Evolutionary conservation across 176 grass and related monocot genomes (phyloP), one percentile per base, ranked within the genome.

Genomic region (Alopecurus myosuroides): DNA sequence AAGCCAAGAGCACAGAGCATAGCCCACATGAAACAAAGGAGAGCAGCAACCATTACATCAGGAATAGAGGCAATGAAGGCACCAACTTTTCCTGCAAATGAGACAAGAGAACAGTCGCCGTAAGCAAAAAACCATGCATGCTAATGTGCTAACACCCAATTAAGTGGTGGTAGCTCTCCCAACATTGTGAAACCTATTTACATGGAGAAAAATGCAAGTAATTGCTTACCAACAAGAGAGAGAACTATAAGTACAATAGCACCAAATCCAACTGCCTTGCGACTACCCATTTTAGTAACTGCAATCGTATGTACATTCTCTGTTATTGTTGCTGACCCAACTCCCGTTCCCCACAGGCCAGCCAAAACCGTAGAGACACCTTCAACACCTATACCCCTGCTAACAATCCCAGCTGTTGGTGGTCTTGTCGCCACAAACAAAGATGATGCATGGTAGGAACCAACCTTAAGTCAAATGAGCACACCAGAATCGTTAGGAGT

Each of bases 221-320:
- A n/a, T 61, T 62, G 78, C 85, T 91, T 95, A 99, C 93, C 97
- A 55, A 99, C 78, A 72, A 96, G 61, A 81, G 97, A 92, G 41
- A 99, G 25, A 33, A 99, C 51, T 80, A 99, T 49, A 39, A 99
- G 91, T 86, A 96, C 82, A 79, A 92, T 71, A 80, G 93, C 97
- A 77, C 97, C 94, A 46, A 99, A 93, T 82, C 94, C 91, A 79
- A 99, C 89, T 76, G 91, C 93, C 85, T 86, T 92, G 44, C 93
- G 91, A 34, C 89, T 99, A 66, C 94, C 97, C 97, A 99, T 96
- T 96, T 99, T 99, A 78, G 94, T 99, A 40, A 95, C 89, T 84
- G 97, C 97, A 78, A 99, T 96, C 42, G 97, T 96, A 85, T 96
- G 97, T 42, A 99, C 89, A 42, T 99, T 99, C 77, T 99, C 97